These are phyloP conservation scores for Camellia oleifera DNA, from an alignment of 179 eudicot genomes.

Conservation along the genomic window DNA sequence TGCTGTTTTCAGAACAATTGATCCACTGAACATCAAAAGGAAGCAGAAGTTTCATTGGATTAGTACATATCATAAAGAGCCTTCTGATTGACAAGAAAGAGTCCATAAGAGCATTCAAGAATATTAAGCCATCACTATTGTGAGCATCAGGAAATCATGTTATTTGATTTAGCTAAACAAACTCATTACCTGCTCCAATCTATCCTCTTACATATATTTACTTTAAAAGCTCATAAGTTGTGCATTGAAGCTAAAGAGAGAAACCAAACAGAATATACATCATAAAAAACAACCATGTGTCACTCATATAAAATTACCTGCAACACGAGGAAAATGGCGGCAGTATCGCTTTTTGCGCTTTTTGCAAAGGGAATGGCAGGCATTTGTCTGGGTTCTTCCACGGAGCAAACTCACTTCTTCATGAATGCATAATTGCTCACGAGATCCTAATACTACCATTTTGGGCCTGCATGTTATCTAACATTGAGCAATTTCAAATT, in stretches of 20 bases:
- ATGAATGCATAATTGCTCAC: constrained; percentile 96
- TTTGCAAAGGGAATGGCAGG: constrained; percentile 73
- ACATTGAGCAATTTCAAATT: background rate
- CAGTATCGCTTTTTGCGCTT: constrained; percentile 58
- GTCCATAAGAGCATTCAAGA: background rate
- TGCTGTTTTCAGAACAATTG: background rate
- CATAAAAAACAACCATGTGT: background rate
- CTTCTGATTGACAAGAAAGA: background rate
- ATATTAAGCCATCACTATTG: background rate
- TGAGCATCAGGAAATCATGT: background rate
- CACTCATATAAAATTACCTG: constrained; percentile 43
- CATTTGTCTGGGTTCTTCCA: constrained; percentile 87
- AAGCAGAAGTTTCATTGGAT: background rate
- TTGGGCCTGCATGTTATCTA: constrained; percentile 66
- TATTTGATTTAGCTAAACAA: background rate
- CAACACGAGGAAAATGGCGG: constrained; percentile 57
- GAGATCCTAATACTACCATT: constrained; percentile 92
- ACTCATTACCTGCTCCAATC: background rate
- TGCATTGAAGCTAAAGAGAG: background rate
- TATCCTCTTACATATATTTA: background rate
- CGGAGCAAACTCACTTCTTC: constrained; percentile 73
- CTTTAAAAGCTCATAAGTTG: background rate
- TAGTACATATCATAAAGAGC: background rate
- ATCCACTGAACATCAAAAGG: constrained; percentile 3
- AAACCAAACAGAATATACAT: background rate